Evolutionary conservation across 495 filamentous ascomycete genomes (phyloP).

Genomic region (Aspergillus cristatus): DNA sequence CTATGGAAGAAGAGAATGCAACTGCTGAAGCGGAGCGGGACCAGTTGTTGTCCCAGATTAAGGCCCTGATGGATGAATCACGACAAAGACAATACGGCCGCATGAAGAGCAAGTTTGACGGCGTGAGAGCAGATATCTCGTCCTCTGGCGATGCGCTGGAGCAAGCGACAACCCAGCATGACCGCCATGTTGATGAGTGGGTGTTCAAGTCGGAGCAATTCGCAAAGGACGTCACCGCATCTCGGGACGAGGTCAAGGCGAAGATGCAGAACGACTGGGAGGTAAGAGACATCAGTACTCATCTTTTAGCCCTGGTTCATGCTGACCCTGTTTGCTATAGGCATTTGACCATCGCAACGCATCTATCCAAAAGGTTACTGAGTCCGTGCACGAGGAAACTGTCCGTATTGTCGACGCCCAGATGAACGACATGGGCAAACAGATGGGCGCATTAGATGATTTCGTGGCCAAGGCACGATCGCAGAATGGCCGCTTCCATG

Average conservation of each 20-base stretch:
- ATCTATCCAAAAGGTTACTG: slow-evolving; percentile 70
- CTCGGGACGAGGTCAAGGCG: slow-evolving; percentile 64
- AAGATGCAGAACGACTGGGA: slow-evolving; percentile 85
- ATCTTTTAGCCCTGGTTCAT: too few relatives aligned
- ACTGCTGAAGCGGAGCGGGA: slow-evolving; percentile 67
- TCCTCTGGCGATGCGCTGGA: slow-evolving; percentile 54
- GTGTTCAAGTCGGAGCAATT: slow-evolving; percentile 56
- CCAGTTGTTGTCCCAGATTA: slow-evolving; percentile 65
- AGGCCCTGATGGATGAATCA: slow-evolving; percentile 60
- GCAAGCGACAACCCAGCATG: slow-evolving; percentile 53
- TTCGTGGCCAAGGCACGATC: slow-evolving; percentile 78
- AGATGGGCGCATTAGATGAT: slow-evolving; percentile 83
- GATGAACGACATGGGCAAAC: slow-evolving; percentile 70
- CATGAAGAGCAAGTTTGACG: slow-evolving; percentile 51
- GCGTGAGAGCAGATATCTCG: slow-evolving; percentile 53
- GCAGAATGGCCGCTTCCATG: slow-evolving; percentile 69
- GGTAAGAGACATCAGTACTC: slow-evolving; percentile 37
- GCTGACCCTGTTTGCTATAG: too few relatives aligned
- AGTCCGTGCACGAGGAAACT: slow-evolving; percentile 86
- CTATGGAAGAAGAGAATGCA: slow-evolving; percentile 64
- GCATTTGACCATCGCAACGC: slow-evolving; percentile 67
- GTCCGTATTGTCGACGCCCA: slow-evolving; percentile 84
- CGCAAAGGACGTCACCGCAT: slow-evolving; percentile 58
- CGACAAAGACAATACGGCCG: slow-evolving; percentile 64
- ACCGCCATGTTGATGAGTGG: slow-evolving; percentile 68